These are phyloP conservation scores for Lipomyces kockii DNA, from an alignment of 805 yeast species.

Conservation along the genomic window DNA sequence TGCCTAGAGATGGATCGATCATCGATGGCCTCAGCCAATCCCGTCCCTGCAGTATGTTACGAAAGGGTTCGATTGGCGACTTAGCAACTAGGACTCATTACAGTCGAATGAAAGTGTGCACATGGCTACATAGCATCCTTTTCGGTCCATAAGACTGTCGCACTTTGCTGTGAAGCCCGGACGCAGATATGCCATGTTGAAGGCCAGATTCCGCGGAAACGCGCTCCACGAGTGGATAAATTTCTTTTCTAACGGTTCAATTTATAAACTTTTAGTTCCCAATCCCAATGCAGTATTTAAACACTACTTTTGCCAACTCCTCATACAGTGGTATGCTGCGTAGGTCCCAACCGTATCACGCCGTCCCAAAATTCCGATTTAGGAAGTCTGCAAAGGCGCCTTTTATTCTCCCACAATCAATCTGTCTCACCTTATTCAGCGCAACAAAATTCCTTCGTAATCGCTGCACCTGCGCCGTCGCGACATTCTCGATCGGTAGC, in stretches of 20 bases:
- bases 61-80: neutral
- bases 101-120: neutral
- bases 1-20: neutral
- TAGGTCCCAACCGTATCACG: neutral
- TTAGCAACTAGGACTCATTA: neutral
- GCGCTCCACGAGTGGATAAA: neutral
- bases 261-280: neutral
- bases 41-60: neutral
- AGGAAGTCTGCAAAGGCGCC: slow-evolving; percentile 80
- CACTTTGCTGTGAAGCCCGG: neutral
- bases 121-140: neutral
- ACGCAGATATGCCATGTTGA: neutral
- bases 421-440: slow-evolving; percentile 75
- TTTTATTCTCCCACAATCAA: slow-evolving; percentile 69
- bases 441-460: slow-evolving; percentile 81
- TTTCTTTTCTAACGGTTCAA: neutral
- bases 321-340: neutral
- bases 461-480: slow-evolving; percentile 80
- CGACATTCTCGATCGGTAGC: slow-evolving; percentile 65
- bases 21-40: too few relatives aligned
- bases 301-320: neutral
- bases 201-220: neutral
- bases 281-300: neutral
- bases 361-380: slow-evolving; percentile 58
- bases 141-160: neutral